Conservation (phyloP, 2,329 filamentous ascomycete genomes). For the Aspergillus intermedius region DNA sequence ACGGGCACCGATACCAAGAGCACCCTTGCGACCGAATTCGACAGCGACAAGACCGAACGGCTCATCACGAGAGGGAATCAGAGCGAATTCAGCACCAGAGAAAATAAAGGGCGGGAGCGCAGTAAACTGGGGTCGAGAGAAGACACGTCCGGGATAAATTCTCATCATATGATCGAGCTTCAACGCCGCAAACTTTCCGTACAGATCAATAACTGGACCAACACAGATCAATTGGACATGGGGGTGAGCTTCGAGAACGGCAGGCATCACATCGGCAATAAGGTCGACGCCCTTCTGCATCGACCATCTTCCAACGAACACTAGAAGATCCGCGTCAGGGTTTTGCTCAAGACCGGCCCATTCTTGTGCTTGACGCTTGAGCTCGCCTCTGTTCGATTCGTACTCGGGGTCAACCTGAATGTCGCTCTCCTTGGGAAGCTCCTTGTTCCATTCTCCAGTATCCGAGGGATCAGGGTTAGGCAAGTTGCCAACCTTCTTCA, state of each 20-base stretch:
- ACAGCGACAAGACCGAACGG: slow-evolving; percentile 64
- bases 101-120: slow-evolving; percentile 61
- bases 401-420: slow-evolving; percentile 49
- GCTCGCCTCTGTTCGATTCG: slow-evolving; percentile 48
- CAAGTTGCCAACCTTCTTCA: slow-evolving; percentile 56
- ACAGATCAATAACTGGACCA: slow-evolving; percentile 61
- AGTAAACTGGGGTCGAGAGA: slow-evolving; percentile 63
- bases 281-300: slow-evolving; percentile 64
- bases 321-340: slow-evolving; percentile 57
- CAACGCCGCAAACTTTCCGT: slow-evolving; percentile 61
- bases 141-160: slow-evolving; percentile 59
- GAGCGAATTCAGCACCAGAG: slow-evolving; percentile 60
- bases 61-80: slow-evolving; percentile 63
- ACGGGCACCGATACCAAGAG: slow-evolving; percentile 58
- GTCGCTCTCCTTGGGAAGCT: slow-evolving; percentile 44
- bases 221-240: slow-evolving; percentile 58
- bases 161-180: slow-evolving; percentile 61
- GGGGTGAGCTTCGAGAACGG: slow-evolving; percentile 53
- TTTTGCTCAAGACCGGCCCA: slow-evolving; percentile 60
- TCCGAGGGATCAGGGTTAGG: slow-evolving; percentile 62
- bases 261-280: slow-evolving; percentile 61
- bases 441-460: slow-evolving; percentile 54
- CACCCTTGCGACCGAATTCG: slow-evolving; percentile 63
- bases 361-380: slow-evolving; percentile 58
- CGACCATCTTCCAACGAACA: slow-evolving; percentile 64